These are phyloP conservation scores for Aspergillus ruber DNA, from an alignment of 2,329 filamentous ascomycete genomes.

Conservation along the genomic window DNA sequence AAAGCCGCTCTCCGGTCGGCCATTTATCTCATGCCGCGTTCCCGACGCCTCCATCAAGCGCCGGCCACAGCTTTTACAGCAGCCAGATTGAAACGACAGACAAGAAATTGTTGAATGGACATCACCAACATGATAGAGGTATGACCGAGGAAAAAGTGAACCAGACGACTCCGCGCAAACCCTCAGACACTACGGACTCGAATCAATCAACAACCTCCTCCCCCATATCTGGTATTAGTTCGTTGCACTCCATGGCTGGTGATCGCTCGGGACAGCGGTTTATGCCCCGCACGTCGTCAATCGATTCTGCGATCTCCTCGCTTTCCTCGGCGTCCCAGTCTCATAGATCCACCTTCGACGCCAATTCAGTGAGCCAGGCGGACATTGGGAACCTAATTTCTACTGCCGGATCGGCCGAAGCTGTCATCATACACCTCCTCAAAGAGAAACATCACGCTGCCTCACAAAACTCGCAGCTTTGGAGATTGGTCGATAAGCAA, in stretches of 20 bases:
- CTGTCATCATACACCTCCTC: slow-evolving; percentile 77
- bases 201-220: slow-evolving; percentile 25
- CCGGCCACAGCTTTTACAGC: slow-evolving; percentile 13
- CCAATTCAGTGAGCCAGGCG: slow-evolving; percentile 52
- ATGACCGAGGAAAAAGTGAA: slow-evolving; percentile 14
- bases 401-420: slow-evolving; percentile 81
- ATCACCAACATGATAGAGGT: slow-evolving; percentile 20
- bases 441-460: slow-evolving; percentile 87
- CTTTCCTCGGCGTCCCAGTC: slow-evolving; percentile 57
- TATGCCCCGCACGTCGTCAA: slow-evolving; percentile 71
- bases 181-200: slow-evolving; percentile 20
- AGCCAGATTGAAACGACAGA: slow-evolving; percentile 12
- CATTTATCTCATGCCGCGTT: slow-evolving; percentile 25
- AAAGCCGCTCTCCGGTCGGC: slow-evolving; percentile 15
- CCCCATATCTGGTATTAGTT: slow-evolving; percentile 21
- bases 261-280: slow-evolving; percentile 27
- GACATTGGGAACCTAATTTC: slow-evolving; percentile 76
- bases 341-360: slow-evolving; percentile 54
- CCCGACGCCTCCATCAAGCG: slow-evolving; percentile 20
- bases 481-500: slow-evolving; percentile 95
- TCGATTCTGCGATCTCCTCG: slow-evolving; percentile 85
- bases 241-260: slow-evolving; percentile 23
- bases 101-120: slow-evolving; percentile 6
- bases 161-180: slow-evolving; percentile 20
- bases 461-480: slow-evolving; percentile 86